Conservation (phyloP, 2,329 filamentous ascomycete genomes). For the Neofusicoccum ribis region DNA sequence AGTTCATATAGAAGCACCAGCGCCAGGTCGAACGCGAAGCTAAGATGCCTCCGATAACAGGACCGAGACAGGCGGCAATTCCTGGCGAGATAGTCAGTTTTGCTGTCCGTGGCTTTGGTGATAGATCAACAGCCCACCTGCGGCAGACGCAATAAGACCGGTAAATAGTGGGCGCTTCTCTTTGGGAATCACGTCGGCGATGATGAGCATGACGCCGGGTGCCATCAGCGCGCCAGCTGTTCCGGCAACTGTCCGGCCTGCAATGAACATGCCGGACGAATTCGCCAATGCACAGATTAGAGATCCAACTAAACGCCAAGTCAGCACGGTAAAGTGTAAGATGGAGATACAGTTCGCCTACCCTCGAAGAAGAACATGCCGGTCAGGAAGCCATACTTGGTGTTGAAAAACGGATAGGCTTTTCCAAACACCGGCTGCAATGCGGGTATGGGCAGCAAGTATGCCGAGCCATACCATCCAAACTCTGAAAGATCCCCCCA, state of each 20-base stretch:
- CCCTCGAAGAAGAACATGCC: conserved; percentile 9
- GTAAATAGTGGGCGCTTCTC: background rate
- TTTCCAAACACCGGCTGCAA: background rate
- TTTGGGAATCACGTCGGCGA: conserved; percentile 1
- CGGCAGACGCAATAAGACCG: background rate
- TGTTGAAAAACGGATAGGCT: background rate
- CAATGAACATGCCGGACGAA: background rate
- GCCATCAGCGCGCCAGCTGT: conserved; percentile 3
- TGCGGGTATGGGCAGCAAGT: background rate
- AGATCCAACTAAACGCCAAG: background rate
- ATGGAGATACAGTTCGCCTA: background rate
- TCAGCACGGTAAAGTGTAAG: background rate
- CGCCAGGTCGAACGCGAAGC: background rate
- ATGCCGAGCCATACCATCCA: background rate
- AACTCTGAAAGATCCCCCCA: conserved; percentile 2
- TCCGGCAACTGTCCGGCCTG: background rate
- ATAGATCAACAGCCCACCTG: background rate
- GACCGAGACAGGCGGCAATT: background rate
- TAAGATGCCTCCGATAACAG: background rate
- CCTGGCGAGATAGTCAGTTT: background rate
- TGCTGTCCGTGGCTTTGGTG: background rate
- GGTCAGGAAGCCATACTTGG: background rate
- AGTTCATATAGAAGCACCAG: conserved; percentile 9
- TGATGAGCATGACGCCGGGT: conserved; percentile 8
- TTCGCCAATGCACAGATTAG: background rate